These are phyloP conservation scores for Saccharomycodes ludwigii DNA, from an alignment of 805 yeast species.

Conservation along the genomic window DNA sequence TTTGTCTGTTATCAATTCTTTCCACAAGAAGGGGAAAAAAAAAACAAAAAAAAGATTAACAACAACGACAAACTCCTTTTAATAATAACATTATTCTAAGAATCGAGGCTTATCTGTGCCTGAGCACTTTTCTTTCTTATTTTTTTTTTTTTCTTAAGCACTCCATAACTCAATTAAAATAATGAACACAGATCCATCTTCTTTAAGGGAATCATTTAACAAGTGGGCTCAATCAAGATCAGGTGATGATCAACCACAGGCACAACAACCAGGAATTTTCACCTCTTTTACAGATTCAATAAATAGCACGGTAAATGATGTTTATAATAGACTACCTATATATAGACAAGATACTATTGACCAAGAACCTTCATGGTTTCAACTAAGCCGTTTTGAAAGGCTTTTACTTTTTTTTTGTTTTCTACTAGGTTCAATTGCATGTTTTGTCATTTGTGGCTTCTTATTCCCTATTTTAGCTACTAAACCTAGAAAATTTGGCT, in stretches of 20 bases:
- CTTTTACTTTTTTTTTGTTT: constrained; percentile 67
- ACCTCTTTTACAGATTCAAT: constrained; percentile 19
- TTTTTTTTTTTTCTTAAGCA: no score
- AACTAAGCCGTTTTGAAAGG: constrained; percentile 65
- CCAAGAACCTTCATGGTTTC: constrained; percentile 70
- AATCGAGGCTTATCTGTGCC: no score
- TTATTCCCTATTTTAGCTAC: constrained; percentile 82
- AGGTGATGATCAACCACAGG: background rate
- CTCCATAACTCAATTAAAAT: no score
- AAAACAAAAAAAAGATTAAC: no score
- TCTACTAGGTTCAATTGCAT: constrained; percentile 61
- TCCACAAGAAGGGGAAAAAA: no score
- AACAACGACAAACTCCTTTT: no score
- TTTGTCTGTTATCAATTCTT: no score
- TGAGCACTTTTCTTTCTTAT: no score
- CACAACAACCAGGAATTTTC: background rate
- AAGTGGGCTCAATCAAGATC: constrained; percentile 26
- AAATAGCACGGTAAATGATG: constrained; percentile 34
- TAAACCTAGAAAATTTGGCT: constrained; percentile 84
- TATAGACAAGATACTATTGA: constrained; percentile 37
- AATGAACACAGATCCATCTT: constrained; percentile 9
- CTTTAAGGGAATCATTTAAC: constrained; percentile 27
- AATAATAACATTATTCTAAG: no score
- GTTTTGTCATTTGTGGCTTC: constrained; percentile 72
- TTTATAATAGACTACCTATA: constrained; percentile 56